Percentiles rank a stretch among this genome's conserved stretches.
Conservation (phyloP, 1,284 basidiomycete species). For the Ceratobasidium sp. region DNA sequence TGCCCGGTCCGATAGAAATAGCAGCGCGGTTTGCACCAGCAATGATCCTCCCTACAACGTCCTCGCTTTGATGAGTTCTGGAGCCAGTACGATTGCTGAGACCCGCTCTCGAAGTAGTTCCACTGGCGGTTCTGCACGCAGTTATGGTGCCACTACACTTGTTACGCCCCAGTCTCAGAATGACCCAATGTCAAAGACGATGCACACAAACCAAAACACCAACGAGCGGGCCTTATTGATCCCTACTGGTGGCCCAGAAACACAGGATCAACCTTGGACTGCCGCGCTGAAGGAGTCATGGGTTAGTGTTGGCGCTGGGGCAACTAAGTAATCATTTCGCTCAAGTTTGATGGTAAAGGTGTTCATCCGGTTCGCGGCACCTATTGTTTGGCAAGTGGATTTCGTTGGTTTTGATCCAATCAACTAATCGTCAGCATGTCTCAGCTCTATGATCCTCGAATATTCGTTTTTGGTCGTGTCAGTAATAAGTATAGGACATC, state of each 20-base stretch:
- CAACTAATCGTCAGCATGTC: background rate
- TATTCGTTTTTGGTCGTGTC: constrained; percentile 75
- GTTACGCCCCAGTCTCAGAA: constrained; percentile 9
- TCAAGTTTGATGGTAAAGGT: constrained; percentile 50
- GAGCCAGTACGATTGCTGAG: background rate
- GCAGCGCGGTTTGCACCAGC: background rate
- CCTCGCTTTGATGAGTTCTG: background rate
- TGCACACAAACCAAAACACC: background rate
- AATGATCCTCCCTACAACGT: background rate
- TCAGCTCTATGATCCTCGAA: constrained; percentile 73
- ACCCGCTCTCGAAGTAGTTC: constrained; percentile 24
- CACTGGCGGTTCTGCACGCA: constrained; percentile 9
- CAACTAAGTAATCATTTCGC: background rate
- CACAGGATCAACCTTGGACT: background rate
- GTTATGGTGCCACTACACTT: constrained; percentile 15
- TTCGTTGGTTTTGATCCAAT: background rate
- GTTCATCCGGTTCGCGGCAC: constrained; percentile 68
- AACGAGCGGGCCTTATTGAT: background rate
- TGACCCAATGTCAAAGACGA: background rate
- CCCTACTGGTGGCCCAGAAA: background rate
- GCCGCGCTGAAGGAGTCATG: constrained; percentile 10
- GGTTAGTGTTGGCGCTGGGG: background rate
- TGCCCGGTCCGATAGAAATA: no score
- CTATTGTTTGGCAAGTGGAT: constrained; percentile 64
- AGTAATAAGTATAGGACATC: constrained; percentile 83